Percentiles rank a stretch among this genome's conserved stretches.
These are phyloP conservation scores for Auxenochlorella pyrenoidosa DNA, from an alignment of 139 green algal species.

Conservation along the genomic window DNA sequence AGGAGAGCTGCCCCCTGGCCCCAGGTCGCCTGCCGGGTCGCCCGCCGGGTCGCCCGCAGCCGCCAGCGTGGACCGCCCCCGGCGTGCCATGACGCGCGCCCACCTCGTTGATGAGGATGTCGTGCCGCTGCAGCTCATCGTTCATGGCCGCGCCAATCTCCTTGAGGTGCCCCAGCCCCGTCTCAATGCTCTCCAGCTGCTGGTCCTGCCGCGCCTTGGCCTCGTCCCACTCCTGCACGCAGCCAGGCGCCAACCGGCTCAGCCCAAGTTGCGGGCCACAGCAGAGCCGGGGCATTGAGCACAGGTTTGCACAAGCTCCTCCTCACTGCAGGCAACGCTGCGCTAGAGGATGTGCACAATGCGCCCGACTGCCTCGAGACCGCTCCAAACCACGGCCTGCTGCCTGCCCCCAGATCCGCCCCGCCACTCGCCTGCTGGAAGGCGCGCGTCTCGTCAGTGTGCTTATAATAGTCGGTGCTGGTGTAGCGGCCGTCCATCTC, in stretches of 20 bases:
- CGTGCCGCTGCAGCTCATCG: slow-evolving; percentile 82
- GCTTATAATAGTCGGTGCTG: slow-evolving; percentile 56
- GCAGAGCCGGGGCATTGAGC: neutral
- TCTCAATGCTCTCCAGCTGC: slow-evolving; percentile 79
- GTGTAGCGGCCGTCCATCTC: slow-evolving; percentile 36
- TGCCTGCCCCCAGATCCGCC: neutral
- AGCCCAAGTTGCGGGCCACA: too few species aligned
- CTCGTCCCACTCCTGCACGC: slow-evolving; percentile 66
- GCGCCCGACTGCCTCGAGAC: too few species aligned
- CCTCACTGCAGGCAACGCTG: too few species aligned
- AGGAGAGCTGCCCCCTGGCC: too few species aligned
- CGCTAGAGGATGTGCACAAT: too few species aligned
- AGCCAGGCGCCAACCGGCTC: too few species aligned
- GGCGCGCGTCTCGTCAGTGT: slow-evolving; percentile 62
- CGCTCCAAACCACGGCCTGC: too few species aligned
- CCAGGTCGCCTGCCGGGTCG: too few species aligned
- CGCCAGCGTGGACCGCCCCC: too few species aligned
- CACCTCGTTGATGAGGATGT: slow-evolving; percentile 80
- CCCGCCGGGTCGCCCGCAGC: too few species aligned
- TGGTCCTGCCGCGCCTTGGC: slow-evolving; percentile 76
- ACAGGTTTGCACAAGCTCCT: too few species aligned
- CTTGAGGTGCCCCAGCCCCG: slow-evolving; percentile 73
- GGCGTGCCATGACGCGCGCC: too few species aligned
- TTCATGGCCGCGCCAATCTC: slow-evolving; percentile 80
- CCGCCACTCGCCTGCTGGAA: slow-evolving; percentile 56